Base-by-base conservation (phyloP, 768 basidiomycete genomes). In the Amanita brunnescens region DNA sequence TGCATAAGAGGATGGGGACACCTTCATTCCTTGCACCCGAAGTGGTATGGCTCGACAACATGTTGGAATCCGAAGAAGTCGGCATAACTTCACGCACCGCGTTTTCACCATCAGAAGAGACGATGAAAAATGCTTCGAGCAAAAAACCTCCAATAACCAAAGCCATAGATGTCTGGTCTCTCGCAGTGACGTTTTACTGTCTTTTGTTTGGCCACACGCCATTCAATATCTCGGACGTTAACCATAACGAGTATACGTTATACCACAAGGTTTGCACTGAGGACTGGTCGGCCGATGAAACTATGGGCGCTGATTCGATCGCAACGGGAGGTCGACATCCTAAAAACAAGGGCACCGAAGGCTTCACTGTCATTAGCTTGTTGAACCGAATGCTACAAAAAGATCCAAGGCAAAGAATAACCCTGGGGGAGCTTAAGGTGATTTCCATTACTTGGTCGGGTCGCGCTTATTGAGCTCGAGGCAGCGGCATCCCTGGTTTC, bases 121-220 rank as follows among this genome's bases (percentile, higher is more conserved):
- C 58, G 21, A 44, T 54, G 13, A 59, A 59, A 21, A 39, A 41
- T 6, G 53, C 51, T 44, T 57, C 63, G 14, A 60, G 54, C 35
- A 47, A 55, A 57, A 61, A 70, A 46, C 73, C 71, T 16, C 68
- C 70, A 3, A 67, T 74, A 44, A 74, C 73, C n/a, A 65, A 69
- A 47, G 71, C 72, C 12, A 70, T 76, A 44, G 74, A 76, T 52
- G 58, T 74, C 13, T 76, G 74, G 74, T 69, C 72, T 18, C 62
- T 76, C 12, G 74, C 64, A 18, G 70, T 76, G 16, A 73, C 73
- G n/a, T 64, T 74, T 29, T 76, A 73, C 54, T 73, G 74, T 54
- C 59, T 74, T 35, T 61, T 76, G 14, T 76, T 76, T 54, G 74
- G 74, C 6, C 70, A 62, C 45, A 68, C 70, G 1, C 74, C 73